Evolutionary conservation across 1,284 basidiomycete genomes (phyloP), one percentile per base, ranked within the genome.

Genomic region (Stygiomarasmius scandens): DNA sequence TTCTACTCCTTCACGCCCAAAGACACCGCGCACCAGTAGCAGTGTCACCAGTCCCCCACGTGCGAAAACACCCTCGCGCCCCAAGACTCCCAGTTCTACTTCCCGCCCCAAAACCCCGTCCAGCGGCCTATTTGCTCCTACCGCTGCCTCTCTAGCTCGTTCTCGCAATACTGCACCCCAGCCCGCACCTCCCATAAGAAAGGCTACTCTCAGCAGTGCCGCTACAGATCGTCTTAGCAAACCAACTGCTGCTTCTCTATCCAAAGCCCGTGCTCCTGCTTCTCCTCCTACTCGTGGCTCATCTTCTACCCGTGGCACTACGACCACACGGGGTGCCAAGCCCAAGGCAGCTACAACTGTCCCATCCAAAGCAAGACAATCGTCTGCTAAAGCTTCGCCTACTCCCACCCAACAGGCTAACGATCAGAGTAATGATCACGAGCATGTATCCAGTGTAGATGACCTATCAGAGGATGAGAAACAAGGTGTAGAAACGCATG

Each of bases 211-310:
- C 49, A 79, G 79, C 60, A 77, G 74, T 52, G 77, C 74, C 24
- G 72, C 77, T 2, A 75, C 84, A 12, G 86, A 88, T 56, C 77
- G 89, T 47, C 73, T 92, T 46, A 87, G 82, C 70, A 90, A 90
- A 69, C 90, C 89, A 11, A 91, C 89, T 0, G 87, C 89, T 12
- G 85, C 90, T 43, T 89, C 87, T 14, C 70, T 89, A 58, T 84
- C 58, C 0, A 67, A 63, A 58, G 65, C 67, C 43, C 72, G 76
- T 24, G 54, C 64, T 5, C 66, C 68, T 10, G 61, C 62, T 25
- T 54, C 67, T 25, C 43, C 63, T 20, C 47, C 67, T 29, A 64
- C 44, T 1, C 43, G 55, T 25, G 52, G 52, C 23, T 27, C 52
- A 20, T n/a, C 47, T 20, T 25, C 52, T 14, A 34, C 46, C 29